Evolutionary conservation across 2,329 filamentous ascomycete species (phyloP).

Genomic region (Arachnomyces sp.): DNA sequence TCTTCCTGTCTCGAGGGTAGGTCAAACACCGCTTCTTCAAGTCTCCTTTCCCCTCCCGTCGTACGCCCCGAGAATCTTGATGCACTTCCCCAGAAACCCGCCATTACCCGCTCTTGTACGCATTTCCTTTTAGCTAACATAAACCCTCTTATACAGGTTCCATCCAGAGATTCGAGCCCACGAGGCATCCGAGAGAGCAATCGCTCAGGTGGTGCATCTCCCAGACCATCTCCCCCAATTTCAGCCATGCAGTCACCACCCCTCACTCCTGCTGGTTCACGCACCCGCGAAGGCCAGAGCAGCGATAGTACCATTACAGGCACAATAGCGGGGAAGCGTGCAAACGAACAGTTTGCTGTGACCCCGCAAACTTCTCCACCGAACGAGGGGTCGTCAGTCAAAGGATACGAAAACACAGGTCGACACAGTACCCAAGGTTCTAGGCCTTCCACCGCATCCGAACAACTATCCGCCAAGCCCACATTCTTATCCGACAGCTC

Average conservation of each 20-base stretch:
- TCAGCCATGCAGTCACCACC: constrained; percentile 78
- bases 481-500: constrained; percentile 37
- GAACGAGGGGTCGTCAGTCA: constrained; percentile 30
- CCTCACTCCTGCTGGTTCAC: constrained; percentile 74
- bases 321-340: constrained; percentile 26
- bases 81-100: too few species aligned
- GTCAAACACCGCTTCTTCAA: constrained; percentile 14
- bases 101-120: too few species aligned
- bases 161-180: constrained; percentile 52
- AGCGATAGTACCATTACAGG: constrained; percentile 25
- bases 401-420: constrained; percentile 18
- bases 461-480: constrained; percentile 33
- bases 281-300: constrained; percentile 45
- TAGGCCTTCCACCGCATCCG: constrained; percentile 32
- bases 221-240: constrained; percentile 57
- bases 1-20: constrained; percentile 51
- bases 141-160: constrained; percentile 22
- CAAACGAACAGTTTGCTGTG: constrained; percentile 31
- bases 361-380: constrained; percentile 49
- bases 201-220: constrained; percentile 58
- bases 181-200: constrained; percentile 49
- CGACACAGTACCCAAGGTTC: constrained; percentile 31
- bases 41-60: not conserved
- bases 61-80: not conserved
- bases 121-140: constrained; percentile 2